These are phyloP conservation scores for Vicia sativa DNA, from an alignment of 306 rosid genomes.

Conservation along the genomic window DNA sequence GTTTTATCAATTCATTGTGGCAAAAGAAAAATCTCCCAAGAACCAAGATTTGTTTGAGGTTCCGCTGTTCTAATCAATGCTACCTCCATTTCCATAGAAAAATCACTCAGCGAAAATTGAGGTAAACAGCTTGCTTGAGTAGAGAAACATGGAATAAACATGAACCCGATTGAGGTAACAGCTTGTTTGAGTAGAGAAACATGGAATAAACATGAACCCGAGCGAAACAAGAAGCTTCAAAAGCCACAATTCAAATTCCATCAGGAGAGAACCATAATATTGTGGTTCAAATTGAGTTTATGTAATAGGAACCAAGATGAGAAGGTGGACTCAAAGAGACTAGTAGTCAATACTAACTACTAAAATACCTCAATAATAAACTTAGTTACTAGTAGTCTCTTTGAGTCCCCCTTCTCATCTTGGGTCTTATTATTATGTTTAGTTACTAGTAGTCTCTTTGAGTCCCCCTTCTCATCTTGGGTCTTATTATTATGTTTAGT, in stretches of 20 bases:
- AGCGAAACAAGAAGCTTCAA: not conserved
- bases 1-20: not conserved
- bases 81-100: slow-evolving; percentile 1
- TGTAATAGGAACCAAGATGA: no score
- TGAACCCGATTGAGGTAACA: not conserved
- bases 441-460: no score
- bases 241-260: not conserved
- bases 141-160: not conserved
- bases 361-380: no score
- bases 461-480: no score
- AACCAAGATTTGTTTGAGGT: slow-evolving; percentile 16
- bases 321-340: no score
- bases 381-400: no score
- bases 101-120: not conserved
- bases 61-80: not conserved
- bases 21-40: not conserved
- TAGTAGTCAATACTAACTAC: not conserved
- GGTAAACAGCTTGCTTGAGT: not conserved
- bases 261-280: not conserved
- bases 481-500: no score
- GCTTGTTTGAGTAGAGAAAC: not conserved
- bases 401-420: no score
- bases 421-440: no score
- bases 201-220: not conserved
- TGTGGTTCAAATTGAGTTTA: not conserved